Conservation (phyloP, 805 yeast species). For the Yarrowia yakushimensis region DNA sequence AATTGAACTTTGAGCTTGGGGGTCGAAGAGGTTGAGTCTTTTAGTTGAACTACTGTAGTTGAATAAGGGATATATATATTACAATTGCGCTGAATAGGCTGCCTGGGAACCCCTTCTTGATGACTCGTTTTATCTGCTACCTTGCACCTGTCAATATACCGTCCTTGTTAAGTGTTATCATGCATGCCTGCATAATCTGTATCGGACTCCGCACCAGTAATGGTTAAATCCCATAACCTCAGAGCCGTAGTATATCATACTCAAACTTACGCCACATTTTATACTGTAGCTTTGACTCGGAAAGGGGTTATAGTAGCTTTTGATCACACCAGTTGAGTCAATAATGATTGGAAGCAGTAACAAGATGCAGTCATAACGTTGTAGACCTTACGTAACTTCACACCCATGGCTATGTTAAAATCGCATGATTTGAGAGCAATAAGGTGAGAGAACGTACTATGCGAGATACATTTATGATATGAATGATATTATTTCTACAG, state of each 20-base stretch:
- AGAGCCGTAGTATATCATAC: constrained; percentile 6
- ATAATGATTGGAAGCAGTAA: no score
- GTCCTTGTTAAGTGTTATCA: neutral
- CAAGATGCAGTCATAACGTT: no score
- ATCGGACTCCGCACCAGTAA: neutral
- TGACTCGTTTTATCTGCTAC: neutral
- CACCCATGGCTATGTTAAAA: no score
- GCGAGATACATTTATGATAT: no score
- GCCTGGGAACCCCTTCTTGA: neutral
- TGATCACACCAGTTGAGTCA: no score
- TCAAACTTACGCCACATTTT: neutral
- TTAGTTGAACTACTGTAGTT: neutral
- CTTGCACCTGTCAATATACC: neutral
- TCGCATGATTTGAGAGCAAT: no score
- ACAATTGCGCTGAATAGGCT: neutral
- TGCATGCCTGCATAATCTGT: neutral
- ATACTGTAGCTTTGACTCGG: no score
- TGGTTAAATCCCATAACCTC: neutral
- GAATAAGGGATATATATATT: neutral
- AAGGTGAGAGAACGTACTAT: no score
- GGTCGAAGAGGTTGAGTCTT: neutral
- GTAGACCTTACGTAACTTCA: no score
- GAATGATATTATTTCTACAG: no score
- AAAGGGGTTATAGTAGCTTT: neutral
- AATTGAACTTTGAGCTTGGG: constrained; percentile 7